Conservation (phyloP, 192 early-diverging fungal species). For the Geranomyces variabilis region DNA sequence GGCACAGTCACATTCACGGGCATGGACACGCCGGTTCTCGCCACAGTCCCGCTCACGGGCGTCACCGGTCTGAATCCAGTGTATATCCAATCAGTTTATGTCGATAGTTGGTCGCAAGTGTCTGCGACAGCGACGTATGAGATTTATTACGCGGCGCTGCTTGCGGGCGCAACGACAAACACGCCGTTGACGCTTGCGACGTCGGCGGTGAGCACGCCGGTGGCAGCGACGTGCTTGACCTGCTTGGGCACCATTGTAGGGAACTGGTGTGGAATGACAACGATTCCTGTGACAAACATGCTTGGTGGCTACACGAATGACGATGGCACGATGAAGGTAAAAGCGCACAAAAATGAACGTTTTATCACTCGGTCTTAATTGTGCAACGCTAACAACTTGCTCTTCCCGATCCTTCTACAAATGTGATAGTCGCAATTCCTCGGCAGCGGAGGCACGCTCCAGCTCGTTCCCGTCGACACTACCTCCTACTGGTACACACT, state of each 20-base stretch:
- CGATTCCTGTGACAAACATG: not conserved
- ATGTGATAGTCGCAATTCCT: not conserved
- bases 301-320: not conserved
- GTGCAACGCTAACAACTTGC: too few species aligned
- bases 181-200: not conserved
- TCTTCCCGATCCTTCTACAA: too few species aligned
- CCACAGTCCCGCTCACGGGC: not conserved
- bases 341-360: too few species aligned
- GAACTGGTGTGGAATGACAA: not conserved
- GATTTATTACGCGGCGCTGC: not conserved
- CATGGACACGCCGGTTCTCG: not conserved
- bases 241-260: not conserved
- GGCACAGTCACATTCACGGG: not conserved
- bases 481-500: constrained; percentile 9
- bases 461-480: not conserved
- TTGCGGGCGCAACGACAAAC: not conserved
- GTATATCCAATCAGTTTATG: not conserved
- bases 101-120: not conserved
- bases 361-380: too few species aligned
- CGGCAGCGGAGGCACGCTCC: not conserved
- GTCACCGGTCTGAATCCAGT: not conserved
- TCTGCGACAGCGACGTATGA: not conserved
- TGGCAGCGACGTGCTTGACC: not conserved
- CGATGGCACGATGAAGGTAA: constrained; percentile 6
- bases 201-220: not conserved